Conservation (phyloP, 2,329 filamentous ascomycete genomes). For the Phialophora expanda region DNA sequence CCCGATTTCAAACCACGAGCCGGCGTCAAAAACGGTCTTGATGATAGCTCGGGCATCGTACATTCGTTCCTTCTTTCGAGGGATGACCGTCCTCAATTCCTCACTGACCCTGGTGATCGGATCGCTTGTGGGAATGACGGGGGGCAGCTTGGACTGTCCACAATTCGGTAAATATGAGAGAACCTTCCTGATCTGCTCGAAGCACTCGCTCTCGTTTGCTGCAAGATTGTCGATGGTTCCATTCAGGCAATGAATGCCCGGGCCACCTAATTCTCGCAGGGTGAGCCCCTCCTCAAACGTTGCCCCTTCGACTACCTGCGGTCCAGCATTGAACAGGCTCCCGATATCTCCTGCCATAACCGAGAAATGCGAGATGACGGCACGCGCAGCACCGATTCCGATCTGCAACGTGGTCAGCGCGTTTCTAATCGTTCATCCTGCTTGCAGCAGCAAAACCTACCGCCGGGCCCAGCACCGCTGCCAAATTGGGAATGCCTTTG, state of each 20-base stretch:
- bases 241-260: constrained; percentile 66
- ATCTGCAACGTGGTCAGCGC: too few species aligned
- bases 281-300: constrained; percentile 67
- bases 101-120: constrained; percentile 56
- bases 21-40: constrained; percentile 59
- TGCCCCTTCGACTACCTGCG: constrained; percentile 65
- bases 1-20: constrained; percentile 69
- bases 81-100: constrained; percentile 63
- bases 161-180: constrained; percentile 64
- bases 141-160: constrained; percentile 57
- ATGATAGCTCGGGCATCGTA: constrained; percentile 66
- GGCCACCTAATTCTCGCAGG: constrained; percentile 62
- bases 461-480: constrained; percentile 67
- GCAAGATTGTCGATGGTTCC: constrained; percentile 70
- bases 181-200: constrained; percentile 64
- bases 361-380: constrained; percentile 67
- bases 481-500: constrained; percentile 67
- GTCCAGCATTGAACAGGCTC: constrained; percentile 67
- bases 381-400: constrained; percentile 66
- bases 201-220: constrained; percentile 63
- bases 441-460: constrained; percentile 27
- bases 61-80: constrained; percentile 63
- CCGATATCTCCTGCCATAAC: constrained; percentile 70
- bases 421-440: too few species aligned
- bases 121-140: constrained; percentile 55